A percentile compares a stretch with the other conserved stretches of the same genome.
These are phyloP conservation scores for Talaromyces amestolkiae DNA, from an alignment of 2,329 filamentous ascomycete species.

Conservation along the genomic window DNA sequence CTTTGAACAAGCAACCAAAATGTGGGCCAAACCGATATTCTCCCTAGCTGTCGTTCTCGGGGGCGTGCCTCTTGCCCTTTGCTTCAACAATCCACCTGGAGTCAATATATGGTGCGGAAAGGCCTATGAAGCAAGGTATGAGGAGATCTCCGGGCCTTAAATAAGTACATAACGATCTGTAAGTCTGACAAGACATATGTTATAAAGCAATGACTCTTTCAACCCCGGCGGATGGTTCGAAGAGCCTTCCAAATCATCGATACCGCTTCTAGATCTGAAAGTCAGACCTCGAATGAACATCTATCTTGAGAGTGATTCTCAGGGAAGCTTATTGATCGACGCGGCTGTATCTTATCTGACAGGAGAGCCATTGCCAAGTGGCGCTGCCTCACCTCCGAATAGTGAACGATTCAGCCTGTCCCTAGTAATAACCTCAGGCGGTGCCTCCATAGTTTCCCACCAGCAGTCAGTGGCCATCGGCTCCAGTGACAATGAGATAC, in stretches of 20 bases:
- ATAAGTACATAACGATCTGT: too few species aligned
- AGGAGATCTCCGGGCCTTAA: conserved; percentile 14
- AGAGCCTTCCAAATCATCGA: conserved; percentile 36
- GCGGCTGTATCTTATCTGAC: conserved; percentile 40
- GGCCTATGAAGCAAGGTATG: conserved; percentile 43
- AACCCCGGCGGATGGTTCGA: conserved; percentile 50
- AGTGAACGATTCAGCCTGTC: conserved; percentile 26
- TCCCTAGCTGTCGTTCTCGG: too few species aligned
- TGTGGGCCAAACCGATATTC: too few species aligned
- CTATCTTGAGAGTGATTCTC: conserved; percentile 45
- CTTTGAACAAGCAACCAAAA: too few species aligned
- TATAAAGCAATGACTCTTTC: conserved; percentile 44
- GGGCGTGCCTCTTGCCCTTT: background rate
- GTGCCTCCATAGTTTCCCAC: conserved; percentile 14
- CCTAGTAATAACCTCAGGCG: conserved; percentile 33
- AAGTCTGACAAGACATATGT: too few species aligned
- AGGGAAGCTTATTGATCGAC: conserved; percentile 45
- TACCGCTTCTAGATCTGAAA: conserved; percentile 44
- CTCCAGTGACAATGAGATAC: conserved; percentile 2
- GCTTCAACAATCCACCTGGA: conserved; percentile 41
- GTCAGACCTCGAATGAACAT: conserved; percentile 50
- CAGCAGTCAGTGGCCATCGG: background rate
- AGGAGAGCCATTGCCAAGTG: conserved; percentile 33
- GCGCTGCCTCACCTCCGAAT: conserved; percentile 23
- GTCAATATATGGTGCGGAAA: conserved; percentile 53